Percentiles rank a stretch among this genome's conserved stretches.
These are phyloP conservation scores for Aureobasidium mangrovei DNA, from an alignment of 2,329 filamentous ascomycete genomes.

Conservation along the genomic window DNA sequence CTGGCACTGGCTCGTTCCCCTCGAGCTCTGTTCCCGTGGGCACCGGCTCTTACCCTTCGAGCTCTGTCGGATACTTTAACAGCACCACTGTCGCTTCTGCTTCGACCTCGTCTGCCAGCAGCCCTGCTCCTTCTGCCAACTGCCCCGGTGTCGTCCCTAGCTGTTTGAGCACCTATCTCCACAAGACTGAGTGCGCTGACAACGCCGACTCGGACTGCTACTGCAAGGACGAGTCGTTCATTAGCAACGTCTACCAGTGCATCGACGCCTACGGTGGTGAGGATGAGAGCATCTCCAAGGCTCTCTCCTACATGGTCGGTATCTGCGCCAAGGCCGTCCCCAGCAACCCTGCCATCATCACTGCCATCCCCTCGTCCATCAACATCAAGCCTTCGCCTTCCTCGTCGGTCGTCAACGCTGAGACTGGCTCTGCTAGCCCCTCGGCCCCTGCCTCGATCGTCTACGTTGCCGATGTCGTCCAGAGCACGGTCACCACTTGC, in stretches of 20 bases:
- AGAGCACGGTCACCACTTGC: constrained; percentile 29
- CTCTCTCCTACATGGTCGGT: constrained; percentile 78
- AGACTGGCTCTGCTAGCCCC: constrained; percentile 4
- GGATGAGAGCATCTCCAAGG: constrained; percentile 57
- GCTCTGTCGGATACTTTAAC: background rate
- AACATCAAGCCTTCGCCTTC: constrained; percentile 38
- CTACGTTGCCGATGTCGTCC: constrained; percentile 17
- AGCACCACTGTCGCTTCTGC: constrained; percentile 7
- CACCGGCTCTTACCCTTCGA: constrained; percentile 8
- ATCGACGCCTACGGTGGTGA: constrained; percentile 65
- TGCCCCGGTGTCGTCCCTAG: constrained; percentile 69
- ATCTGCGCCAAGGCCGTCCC: constrained; percentile 72
- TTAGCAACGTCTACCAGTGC: constrained; percentile 71
- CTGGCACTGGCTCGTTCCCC: constrained; percentile 1
- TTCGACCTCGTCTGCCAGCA: background rate
- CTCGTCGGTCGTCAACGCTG: constrained; percentile 12
- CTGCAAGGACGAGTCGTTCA: constrained; percentile 72
- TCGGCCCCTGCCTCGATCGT: constrained; percentile 5
- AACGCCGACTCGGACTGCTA: constrained; percentile 80
- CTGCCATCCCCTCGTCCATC: constrained; percentile 56
- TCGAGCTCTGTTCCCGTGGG: constrained; percentile 1
- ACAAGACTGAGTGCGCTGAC: constrained; percentile 63
- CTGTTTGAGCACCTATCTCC: constrained; percentile 88
- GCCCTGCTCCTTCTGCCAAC: constrained; percentile 16
- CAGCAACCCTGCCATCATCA: constrained; percentile 78